Evolutionary conservation across 2,329 filamentous ascomycete genomes (phyloP), one percentile per base, ranked within the genome.

Genomic region (Zarea fungicola): DNA sequence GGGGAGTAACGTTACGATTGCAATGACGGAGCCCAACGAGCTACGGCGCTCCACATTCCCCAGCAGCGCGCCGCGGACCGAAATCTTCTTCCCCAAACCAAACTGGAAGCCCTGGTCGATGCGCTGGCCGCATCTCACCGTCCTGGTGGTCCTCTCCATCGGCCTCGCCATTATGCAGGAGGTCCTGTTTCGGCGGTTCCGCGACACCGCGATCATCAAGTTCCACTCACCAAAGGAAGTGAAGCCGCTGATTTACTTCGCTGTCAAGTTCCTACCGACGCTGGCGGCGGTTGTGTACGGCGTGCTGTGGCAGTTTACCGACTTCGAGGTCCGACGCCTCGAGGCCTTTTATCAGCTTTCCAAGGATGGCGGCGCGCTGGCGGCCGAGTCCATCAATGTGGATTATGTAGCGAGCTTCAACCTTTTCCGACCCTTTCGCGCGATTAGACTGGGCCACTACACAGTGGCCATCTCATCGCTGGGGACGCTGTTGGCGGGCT

Each of bases 331-430:
- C 3, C 80, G 78, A 58, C 75, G 83, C n/a, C 65, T 85, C 23
- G 83, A 86, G 60, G 77, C 82, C 0, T 85, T 79, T 56, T 83
- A 84, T 55, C 82, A 85, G 60, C 69, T 86, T 42, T 84, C 81
- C 3, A 79, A 74, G 53, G 68, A 74, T 3, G 73, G 72, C 3
- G 83, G 83, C 13, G 80, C 83, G 1, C 65, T 82, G 18, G 83
- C 82, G 0, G 77, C 76, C 32, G 77, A 81, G 59, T 86, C 82
- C 0, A 77, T 89, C 58, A 89, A 88, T 54, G 83, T 87, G 52
- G 83, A 88, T 62, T 89, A 89, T 52, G 74, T 87, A 37, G 87
- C 84, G 5, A 76, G 80, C 56, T 78, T 84, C 66, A 82, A 76
- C 57, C 80, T 86, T 58, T 65, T 84, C 32, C 75, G 83, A 3